Base-by-base conservation (phyloP, 2,329 filamentous ascomycete genomes). In the Colletotrichum echinochloae region DNA sequence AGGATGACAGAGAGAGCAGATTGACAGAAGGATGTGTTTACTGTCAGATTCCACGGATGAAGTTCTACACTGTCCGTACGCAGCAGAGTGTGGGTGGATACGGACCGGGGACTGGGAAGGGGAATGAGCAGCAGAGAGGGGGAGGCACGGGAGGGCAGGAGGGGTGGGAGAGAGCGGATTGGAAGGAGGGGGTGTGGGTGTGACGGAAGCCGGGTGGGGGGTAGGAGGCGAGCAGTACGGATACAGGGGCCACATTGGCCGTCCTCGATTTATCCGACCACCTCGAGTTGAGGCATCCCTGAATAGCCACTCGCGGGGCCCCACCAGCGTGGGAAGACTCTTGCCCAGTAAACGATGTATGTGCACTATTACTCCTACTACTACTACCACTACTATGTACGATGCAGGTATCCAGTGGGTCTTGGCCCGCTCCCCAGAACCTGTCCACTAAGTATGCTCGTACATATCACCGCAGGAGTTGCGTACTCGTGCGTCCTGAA, bases 351-450 rank as follows among this genome's bases (percentile, higher is more conserved):
- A n/a, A n/a, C n/a, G n/a, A n/a, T n/a, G n/a, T n/a, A n/a, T n/a
- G n/a, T n/a, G n/a, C n/a, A n/a, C n/a, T n/a, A n/a, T n/a, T n/a
- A n/a, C n/a, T n/a, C 56, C 62, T 33, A 33, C 30, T 33, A 33
- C 30, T n/a, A n/a, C n/a, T n/a, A n/a, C n/a, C n/a, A n/a, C n/a
- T n/a, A n/a, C n/a, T n/a, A n/a, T n/a, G n/a, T n/a, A n/a, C n/a
- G n/a, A n/a, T n/a, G n/a, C n/a, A n/a, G n/a, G 30, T 66, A 56
- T 61, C 56, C 55, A 61, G 66, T 70, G 66, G 66, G 61, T 39
- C 66, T 56, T 20, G 41, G 56, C 62, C 62, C 49, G 49, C 39
- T 41, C 39, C 26, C 52, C 57, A 67, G 52, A 46, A 61, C 48
- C 41, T 62, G 44, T 62, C 57, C 48, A 14, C 33, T 65, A 8